Percentiles rank a stretch among this genome's conserved stretches.
Evolutionary conservation across 345 rosid genomes (phyloP).

Genomic region (Eucalyptus microcorys): DNA sequence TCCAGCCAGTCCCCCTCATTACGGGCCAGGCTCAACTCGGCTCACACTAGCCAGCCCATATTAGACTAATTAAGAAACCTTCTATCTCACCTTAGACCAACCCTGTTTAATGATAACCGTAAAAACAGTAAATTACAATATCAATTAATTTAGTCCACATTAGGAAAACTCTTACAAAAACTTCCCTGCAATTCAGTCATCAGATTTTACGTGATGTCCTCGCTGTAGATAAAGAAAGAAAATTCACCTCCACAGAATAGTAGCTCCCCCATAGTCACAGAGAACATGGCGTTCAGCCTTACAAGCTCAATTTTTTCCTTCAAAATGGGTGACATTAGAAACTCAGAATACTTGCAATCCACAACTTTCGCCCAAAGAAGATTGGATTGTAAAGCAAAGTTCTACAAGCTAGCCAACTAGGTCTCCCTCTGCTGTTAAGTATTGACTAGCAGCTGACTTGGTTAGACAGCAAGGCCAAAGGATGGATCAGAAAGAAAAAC

Average conservation of each 20-base stretch:
- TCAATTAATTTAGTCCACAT: too few relatives aligned
- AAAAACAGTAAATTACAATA: too few relatives aligned
- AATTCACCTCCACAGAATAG: neutral
- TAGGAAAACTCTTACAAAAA: too few relatives aligned
- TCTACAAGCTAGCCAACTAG: neutral
- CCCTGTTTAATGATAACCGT: too few relatives aligned
- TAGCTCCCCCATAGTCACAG: neutral
- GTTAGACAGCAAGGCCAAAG: neutral
- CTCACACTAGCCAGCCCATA: too few relatives aligned
- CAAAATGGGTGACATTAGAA: neutral
- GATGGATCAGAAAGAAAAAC: neutral
- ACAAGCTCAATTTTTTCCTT: neutral
- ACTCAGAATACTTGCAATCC: neutral
- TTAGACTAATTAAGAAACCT: too few relatives aligned
- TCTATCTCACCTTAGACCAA: too few relatives aligned
- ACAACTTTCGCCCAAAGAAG: neutral
- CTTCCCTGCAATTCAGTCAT: neutral
- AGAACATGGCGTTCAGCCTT: neutral
- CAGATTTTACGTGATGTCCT: neutral
- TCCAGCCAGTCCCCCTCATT: too few relatives aligned
- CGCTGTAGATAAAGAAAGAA: too few relatives aligned
- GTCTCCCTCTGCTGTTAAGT: neutral
- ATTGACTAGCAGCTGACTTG: neutral
- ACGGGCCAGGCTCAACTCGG: too few relatives aligned
- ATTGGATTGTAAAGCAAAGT: neutral